These are phyloP conservation scores for Coffea canephora DNA, from an alignment of 257 asterid species.

Conservation along the genomic window DNA sequence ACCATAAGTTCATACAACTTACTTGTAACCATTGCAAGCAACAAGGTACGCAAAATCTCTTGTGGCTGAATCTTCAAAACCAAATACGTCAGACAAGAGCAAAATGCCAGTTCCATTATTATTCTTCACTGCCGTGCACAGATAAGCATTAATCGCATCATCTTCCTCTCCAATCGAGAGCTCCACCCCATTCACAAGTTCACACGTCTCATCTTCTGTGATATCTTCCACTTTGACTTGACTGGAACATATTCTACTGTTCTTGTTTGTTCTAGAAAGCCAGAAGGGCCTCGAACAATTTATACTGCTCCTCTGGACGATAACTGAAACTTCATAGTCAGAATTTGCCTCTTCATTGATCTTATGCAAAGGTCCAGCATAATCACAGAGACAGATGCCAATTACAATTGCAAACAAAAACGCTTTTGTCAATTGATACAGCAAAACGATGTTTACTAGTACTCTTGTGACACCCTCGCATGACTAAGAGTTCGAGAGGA, in stretches of 20 bases:
- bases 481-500: background rate
- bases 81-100: slow-evolving; percentile 73
- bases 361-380: slow-evolving; percentile 3
- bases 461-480: background rate
- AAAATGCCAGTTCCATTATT: slow-evolving; percentile 73
- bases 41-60: slow-evolving; percentile 75
- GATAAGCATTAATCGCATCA: slow-evolving; percentile 47
- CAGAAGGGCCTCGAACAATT: slow-evolving; percentile 14
- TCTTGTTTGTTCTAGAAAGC: slow-evolving; percentile 18
- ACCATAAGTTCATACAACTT: slow-evolving; percentile 19
- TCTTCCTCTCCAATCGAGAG: slow-evolving; percentile 55
- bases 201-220: slow-evolving; percentile 64
- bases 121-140: slow-evolving; percentile 73
- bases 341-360: slow-evolving; percentile 17
- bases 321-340: slow-evolving; percentile 56
- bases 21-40: slow-evolving; percentile 86
- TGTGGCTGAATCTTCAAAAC: slow-evolving; percentile 69
- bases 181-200: slow-evolving; percentile 66
- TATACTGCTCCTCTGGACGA: slow-evolving; percentile 49
- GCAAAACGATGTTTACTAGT: background rate
- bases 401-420: background rate
- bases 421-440: background rate
- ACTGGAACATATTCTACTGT: slow-evolving; percentile 34
- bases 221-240: slow-evolving; percentile 49
- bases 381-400: background rate